Conservation (phyloP, 306 rosid species). For the Myrica gale region DNA sequence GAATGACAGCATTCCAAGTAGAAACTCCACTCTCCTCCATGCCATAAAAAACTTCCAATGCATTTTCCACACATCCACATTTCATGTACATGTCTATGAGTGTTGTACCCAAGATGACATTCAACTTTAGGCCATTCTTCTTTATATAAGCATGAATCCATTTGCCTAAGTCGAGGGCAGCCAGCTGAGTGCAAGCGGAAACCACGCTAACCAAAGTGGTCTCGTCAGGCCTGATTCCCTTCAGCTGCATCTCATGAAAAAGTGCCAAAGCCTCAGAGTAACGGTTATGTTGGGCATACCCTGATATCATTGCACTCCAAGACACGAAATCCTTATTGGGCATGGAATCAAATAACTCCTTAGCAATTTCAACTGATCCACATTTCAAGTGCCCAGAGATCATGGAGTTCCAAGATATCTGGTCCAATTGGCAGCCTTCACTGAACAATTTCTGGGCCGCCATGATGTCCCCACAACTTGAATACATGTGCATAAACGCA, state of each 20-base stretch:
- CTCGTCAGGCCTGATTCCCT: conserved; percentile 60
- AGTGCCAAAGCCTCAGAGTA: conserved; percentile 64
- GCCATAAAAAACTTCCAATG: conserved; percentile 53
- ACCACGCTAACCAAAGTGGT: conserved; percentile 66
- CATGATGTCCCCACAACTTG: conserved; percentile 52
- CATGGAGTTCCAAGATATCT: conserved; percentile 87
- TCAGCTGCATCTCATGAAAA: conserved; percentile 67
- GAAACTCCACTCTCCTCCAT: conserved; percentile 65
- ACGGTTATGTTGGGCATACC: conserved; percentile 57
- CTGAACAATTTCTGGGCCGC: conserved; percentile 54
- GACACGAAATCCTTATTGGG: conserved; percentile 56
- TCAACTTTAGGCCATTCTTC: conserved; percentile 36
- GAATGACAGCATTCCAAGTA: conserved; percentile 83
- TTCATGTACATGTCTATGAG: conserved; percentile 62
- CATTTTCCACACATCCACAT: conserved; percentile 71
- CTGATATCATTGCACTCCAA: conserved; percentile 84
- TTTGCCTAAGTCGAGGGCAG: conserved; percentile 69
- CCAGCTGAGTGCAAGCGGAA: conserved; percentile 68
- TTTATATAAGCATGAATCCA: conserved; percentile 75
- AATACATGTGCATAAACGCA: conserved; percentile 69
- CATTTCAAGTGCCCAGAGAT: conserved; percentile 71
- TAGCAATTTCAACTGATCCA: conserved; percentile 54
- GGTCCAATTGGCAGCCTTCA: conserved; percentile 50
- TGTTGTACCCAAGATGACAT: conserved; percentile 42
- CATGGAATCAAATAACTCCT: conserved; percentile 63